Conservation (phyloP, 192 early-diverging fungal genomes). For the Backusella mclennaniae region DNA sequence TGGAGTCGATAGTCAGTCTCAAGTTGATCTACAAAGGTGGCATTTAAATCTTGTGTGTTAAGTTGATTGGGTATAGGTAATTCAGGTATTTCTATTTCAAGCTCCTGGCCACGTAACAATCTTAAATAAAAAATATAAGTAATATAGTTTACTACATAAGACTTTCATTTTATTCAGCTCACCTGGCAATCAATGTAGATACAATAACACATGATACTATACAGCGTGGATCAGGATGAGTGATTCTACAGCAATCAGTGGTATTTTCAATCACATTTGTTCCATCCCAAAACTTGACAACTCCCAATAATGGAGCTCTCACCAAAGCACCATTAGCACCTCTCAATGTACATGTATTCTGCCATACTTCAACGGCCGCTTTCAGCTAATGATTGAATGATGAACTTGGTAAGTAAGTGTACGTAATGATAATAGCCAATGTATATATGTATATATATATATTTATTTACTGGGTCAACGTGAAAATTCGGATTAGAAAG, state of each 20-base stretch:
- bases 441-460: not conserved
- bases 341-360: conserved; percentile 11
- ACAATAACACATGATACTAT: conserved; percentile 44
- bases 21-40: conserved; percentile 7
- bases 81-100: conserved; percentile 17
- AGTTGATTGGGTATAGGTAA: conserved; percentile 4
- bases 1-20: conserved; percentile 18
- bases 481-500: conserved; percentile 45
- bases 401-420: not conserved
- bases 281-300: conserved; percentile 46
- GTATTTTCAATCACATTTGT: conserved; percentile 38
- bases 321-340: conserved; percentile 50
- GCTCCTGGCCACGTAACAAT: conserved; percentile 34
- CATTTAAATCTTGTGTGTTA: not conserved
- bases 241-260: conserved; percentile 33
- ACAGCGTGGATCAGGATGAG: conserved; percentile 50
- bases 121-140: not conserved
- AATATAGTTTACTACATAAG: not conserved
- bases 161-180: not conserved
- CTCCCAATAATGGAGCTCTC: conserved; percentile 38
- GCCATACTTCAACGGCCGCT: conserved; percentile 41
- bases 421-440: not conserved
- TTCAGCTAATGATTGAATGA: not conserved
- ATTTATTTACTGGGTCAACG: conserved; percentile 42
- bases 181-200: conserved; percentile 35